A percentile compares a stretch with the other conserved stretches of the same genome.
These are phyloP conservation scores for Thalassiosira exigua DNA, from an alignment of 352 stramenopile genomes.

Conservation along the genomic window DNA sequence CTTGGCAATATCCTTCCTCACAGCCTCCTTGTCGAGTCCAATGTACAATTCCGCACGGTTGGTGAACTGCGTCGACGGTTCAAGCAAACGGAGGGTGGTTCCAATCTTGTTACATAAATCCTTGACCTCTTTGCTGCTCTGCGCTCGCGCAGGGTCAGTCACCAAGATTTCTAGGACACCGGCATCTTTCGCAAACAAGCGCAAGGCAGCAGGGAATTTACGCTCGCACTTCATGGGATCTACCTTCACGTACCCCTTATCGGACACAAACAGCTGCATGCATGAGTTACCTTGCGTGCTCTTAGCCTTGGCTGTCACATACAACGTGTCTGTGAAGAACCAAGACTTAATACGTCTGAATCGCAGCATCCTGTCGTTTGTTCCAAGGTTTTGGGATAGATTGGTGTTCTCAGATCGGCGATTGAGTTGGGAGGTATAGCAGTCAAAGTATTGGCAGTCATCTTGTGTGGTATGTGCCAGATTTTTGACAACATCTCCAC, in stretches of 20 bases:
- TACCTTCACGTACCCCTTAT: too few relatives aligned
- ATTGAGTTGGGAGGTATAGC: constrained; percentile 38
- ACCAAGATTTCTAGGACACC: constrained; percentile 36
- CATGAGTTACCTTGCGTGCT: constrained; percentile 47
- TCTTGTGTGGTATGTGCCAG: constrained; percentile 29
- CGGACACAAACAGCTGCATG: constrained; percentile 52
- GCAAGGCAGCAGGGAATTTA: constrained; percentile 31
- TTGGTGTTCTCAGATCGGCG: constrained; percentile 1
- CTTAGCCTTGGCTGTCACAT: constrained; percentile 45
- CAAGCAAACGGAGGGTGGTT: constrained; percentile 16
- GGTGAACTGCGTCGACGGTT: constrained; percentile 20
- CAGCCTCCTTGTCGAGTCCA: too few relatives aligned
- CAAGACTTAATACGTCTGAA: constrained; percentile 19
- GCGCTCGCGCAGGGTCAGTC: constrained; percentile 8
- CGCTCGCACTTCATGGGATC: too few relatives aligned
- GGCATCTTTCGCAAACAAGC: constrained; percentile 55
- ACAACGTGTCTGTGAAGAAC: constrained; percentile 65
- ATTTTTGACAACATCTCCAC: constrained; percentile 39
- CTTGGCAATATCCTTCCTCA: too few relatives aligned
- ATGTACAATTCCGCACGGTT: too few relatives aligned
- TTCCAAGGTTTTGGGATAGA: constrained; percentile 24
- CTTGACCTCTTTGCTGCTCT: constrained; percentile 10
- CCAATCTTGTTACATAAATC: constrained; percentile 19
- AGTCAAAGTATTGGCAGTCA: constrained; percentile 33
- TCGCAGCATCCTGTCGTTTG: constrained; percentile 40